phyloP scores from a whole-genome alignment of 148 eudicot genomes.

The Vaccinium macrocarpon region DNA sequence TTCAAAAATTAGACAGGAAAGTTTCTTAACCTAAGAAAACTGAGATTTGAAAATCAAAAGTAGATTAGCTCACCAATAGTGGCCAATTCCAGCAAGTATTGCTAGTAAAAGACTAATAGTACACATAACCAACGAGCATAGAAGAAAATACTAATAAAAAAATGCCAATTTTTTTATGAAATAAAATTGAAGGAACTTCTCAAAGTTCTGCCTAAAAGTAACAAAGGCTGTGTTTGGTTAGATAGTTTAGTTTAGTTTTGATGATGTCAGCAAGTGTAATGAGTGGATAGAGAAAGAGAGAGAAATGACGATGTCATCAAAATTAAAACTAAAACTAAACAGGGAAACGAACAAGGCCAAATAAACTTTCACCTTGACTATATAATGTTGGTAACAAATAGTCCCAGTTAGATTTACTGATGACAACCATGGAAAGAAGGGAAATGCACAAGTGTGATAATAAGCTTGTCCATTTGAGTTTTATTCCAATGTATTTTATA shows the following conservation, averaged over 20 bases:
- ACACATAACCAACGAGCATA: background rate
- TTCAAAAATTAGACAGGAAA: background rate
- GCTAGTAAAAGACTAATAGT: background rate
- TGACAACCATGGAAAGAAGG: background rate
- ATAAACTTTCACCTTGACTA: background rate
- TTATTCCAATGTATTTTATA: background rate
- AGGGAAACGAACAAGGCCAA: too few relatives aligned
- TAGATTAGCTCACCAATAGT: background rate
- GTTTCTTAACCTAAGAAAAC: background rate
- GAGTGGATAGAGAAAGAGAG: too few relatives aligned
- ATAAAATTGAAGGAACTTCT: background rate
- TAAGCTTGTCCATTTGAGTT: background rate
- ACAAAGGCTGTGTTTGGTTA: too few relatives aligned
- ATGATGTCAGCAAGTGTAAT: too few relatives aligned
- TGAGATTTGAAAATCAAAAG: constrained; percentile 3
- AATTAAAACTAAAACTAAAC: too few relatives aligned
- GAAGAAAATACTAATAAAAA: background rate
- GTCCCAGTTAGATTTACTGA: background rate
- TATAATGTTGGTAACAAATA: background rate
- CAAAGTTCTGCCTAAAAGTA: background rate
- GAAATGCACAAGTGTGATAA: background rate
- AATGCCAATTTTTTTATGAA: background rate
- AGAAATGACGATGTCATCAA: too few relatives aligned
- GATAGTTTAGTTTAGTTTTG: too few relatives aligned
- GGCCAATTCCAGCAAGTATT: background rate